Conservation (phyloP, 2,329 filamentous ascomycete species). For the Xylariomycetidae sp. region DNA sequence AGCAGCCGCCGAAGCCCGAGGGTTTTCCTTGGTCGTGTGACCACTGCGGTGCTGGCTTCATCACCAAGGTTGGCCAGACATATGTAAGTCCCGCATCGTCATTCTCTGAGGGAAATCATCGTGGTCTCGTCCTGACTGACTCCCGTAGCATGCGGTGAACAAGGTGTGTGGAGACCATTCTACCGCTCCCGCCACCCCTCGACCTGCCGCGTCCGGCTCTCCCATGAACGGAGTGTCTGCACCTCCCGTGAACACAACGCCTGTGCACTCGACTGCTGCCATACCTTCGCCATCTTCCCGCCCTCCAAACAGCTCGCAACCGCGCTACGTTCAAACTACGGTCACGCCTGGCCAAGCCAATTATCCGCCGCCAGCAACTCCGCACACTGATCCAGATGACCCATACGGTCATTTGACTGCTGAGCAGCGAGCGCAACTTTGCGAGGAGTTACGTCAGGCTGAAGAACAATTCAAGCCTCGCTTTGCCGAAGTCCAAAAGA, state of each 20-base stretch:
- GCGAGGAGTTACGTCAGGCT: slow-evolving; percentile 31
- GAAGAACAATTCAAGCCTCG: slow-evolving; percentile 34
- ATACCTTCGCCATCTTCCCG: slow-evolving; percentile 1
- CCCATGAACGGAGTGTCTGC: slow-evolving; percentile 10
- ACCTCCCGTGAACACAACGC: slow-evolving; percentile 11
- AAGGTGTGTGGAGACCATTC: slow-evolving; percentile 40
- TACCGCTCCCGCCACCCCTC: slow-evolving; percentile 18
- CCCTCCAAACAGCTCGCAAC: slow-evolving; percentile 1
- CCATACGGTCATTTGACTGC: slow-evolving; percentile 40
- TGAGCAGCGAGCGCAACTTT: slow-evolving; percentile 23
- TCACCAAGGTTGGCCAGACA: slow-evolving; percentile 32
- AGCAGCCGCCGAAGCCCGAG: slow-evolving; percentile 11
- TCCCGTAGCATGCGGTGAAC: slow-evolving; percentile 34
- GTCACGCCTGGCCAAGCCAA: slow-evolving; percentile 7
- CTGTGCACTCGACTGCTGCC: slow-evolving; percentile 1
- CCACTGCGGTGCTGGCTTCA: slow-evolving; percentile 41
- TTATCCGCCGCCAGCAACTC: slow-evolving; percentile 1
- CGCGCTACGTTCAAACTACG: slow-evolving; percentile 6
- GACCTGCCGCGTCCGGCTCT: slow-evolving; percentile 6
- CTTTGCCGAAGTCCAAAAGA: slow-evolving; percentile 35
- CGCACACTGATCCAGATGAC: slow-evolving; percentile 21
- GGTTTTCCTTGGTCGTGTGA: slow-evolving; percentile 35
- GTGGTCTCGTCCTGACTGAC: too few relatives aligned
- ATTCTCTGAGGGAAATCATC: too few relatives aligned
- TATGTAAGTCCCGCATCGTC: slow-evolving; percentile 39